These are phyloP conservation scores for Diaporthe citri DNA, from an alignment of 2,329 filamentous ascomycete genomes.

Conservation along the genomic window DNA sequence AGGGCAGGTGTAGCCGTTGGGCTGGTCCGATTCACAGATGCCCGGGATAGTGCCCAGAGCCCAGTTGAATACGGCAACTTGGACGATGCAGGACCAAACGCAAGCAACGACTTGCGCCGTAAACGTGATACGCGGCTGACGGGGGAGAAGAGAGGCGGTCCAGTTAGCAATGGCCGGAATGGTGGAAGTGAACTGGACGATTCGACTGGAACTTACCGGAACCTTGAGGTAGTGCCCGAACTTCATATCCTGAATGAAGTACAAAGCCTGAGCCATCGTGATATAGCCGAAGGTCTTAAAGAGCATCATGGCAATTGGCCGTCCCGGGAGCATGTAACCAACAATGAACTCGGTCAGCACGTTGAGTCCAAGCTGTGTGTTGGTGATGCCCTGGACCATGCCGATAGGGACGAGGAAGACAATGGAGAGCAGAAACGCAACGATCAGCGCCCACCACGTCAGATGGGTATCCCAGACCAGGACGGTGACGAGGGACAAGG, in stretches of 20 bases:
- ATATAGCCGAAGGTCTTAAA: conserved; percentile 66
- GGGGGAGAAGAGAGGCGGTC: conserved; percentile 30
- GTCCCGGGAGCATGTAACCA: conserved; percentile 65
- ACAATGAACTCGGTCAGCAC: conserved; percentile 65
- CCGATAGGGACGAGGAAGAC: conserved; percentile 50
- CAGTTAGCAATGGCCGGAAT: background rate
- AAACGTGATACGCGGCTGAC: conserved; percentile 51
- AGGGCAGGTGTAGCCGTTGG: conserved; percentile 50
- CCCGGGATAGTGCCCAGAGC: conserved; percentile 56
- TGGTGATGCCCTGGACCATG: conserved; percentile 51
- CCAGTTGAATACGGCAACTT: conserved; percentile 58
- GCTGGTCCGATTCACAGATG: conserved; percentile 54
- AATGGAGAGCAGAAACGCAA: conserved; percentile 45
- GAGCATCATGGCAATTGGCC: conserved; percentile 65
- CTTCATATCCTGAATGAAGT: conserved; percentile 57
- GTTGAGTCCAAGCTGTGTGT: conserved; percentile 58
- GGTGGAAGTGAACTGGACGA: background rate
- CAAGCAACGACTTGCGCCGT: conserved; percentile 36
- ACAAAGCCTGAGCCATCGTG: conserved; percentile 57
- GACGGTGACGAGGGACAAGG: conserved; percentile 37
- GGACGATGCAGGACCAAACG: conserved; percentile 54
- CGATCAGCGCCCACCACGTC: conserved; percentile 42
- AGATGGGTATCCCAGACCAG: conserved; percentile 40
- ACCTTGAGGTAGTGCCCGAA: conserved; percentile 58
- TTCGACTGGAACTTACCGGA: conserved; percentile 43